A percentile compares a stretch with the other conserved stretches of the same genome.
Evolutionary conservation across 306 rosid species (phyloP).

Genomic region (Lupinus albus): DNA sequence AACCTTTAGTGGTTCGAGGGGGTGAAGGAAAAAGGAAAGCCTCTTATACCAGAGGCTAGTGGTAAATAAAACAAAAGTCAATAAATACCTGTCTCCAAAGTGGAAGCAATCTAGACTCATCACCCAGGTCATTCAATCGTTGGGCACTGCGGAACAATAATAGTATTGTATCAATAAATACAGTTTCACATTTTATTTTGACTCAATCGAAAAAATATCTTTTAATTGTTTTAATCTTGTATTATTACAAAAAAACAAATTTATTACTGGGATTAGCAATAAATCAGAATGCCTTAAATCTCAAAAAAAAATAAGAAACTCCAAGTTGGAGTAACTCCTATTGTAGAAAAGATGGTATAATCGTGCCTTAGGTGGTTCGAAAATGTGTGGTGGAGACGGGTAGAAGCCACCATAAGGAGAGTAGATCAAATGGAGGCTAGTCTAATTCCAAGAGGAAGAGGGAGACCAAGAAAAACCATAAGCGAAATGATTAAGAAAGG

Average conservation of each 20-base stretch:
- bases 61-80: conserved; percentile 30
- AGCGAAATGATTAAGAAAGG: too few relatives aligned
- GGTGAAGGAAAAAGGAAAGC: not conserved
- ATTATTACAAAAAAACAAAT: not conserved
- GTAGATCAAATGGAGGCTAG: too few relatives aligned
- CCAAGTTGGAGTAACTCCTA: too few relatives aligned
- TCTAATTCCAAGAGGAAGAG: too few relatives aligned
- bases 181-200: conserved; percentile 23
- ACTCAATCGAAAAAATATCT: not conserved
- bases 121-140: conserved; percentile 72
- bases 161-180: not conserved
- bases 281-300: not conserved
- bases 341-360: too few relatives aligned
- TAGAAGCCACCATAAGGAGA: too few relatives aligned
- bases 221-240: not conserved
- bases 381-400: too few relatives aligned
- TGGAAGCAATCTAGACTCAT: conserved; percentile 84
- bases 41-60: conserved; percentile 18
- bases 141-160: conserved; percentile 65
- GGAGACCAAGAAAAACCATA: too few relatives aligned
- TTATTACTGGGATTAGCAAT: not conserved
- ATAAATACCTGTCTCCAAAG: conserved; percentile 93
- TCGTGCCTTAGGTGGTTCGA: too few relatives aligned
- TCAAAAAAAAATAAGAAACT: not conserved
- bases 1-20: not conserved